Conservation (phyloP, 352 stramenopile genomes). For the Globisporangium yorkense region DNA sequence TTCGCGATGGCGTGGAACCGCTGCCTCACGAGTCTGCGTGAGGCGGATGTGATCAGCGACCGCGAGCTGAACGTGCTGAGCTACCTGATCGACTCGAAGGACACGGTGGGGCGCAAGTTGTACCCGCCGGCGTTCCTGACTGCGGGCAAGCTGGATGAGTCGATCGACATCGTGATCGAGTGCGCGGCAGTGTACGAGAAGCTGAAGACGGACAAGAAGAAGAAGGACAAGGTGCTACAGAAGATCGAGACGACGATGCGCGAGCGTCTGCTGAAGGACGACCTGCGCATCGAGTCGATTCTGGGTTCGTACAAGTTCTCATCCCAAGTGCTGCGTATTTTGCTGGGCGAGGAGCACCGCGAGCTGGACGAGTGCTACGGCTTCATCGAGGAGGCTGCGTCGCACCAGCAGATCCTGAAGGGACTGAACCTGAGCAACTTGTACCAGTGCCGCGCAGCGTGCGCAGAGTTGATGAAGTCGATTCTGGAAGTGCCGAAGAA, state of each 20-base stretch:
- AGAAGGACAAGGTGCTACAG: slow-evolving; percentile 83
- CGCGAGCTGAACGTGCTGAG: slow-evolving; percentile 82
- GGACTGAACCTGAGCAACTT: slow-evolving; percentile 80
- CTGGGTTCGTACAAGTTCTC: slow-evolving; percentile 86
- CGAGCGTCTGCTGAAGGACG: slow-evolving; percentile 78
- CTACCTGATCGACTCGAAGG: slow-evolving; percentile 80
- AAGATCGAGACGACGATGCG: slow-evolving; percentile 86
- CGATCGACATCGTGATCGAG: slow-evolving; percentile 83
- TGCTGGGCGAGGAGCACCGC: too few relatives aligned
- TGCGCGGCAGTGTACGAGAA: slow-evolving; percentile 79
- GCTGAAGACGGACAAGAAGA: slow-evolving; percentile 83
- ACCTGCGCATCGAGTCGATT: slow-evolving; percentile 76
- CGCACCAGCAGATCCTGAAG: too few relatives aligned
- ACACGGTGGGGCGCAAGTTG: slow-evolving; percentile 70
- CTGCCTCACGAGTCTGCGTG: slow-evolving; percentile 71
- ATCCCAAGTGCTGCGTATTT: slow-evolving; percentile 75
- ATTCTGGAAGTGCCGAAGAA: slow-evolving; percentile 83
- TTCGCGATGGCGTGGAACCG: slow-evolving; percentile 88
- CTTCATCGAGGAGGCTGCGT: slow-evolving; percentile 87
- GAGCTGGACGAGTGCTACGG: slow-evolving; percentile 78
- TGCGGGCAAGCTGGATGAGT: slow-evolving; percentile 83
- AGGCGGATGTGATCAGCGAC: slow-evolving; percentile 80
- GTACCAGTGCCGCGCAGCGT: slow-evolving; percentile 58
- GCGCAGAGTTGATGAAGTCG: slow-evolving; percentile 85
- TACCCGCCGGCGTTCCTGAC: slow-evolving; percentile 85